These are phyloP conservation scores for Rutstroemia sydowiana DNA, from an alignment of 2,329 filamentous ascomycete genomes.

Conservation along the genomic window DNA sequence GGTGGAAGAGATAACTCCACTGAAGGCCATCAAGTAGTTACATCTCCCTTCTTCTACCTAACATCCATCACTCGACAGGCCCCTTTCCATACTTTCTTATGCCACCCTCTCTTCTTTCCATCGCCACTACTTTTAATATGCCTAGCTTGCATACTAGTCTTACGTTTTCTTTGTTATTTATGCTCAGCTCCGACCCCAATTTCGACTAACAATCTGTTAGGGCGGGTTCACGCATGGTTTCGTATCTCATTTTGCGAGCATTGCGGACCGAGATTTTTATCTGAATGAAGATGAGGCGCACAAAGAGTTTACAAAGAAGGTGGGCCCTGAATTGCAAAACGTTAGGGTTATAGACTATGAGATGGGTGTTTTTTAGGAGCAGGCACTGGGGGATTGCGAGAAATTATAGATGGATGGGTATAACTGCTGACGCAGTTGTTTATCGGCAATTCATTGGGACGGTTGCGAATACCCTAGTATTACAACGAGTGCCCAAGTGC, in stretches of 20 bases:
- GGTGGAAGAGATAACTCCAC: constrained; percentile 56
- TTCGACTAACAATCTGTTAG: constrained; percentile 30
- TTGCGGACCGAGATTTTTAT: constrained; percentile 62
- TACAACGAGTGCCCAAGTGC: no score
- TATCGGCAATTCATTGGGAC: no score
- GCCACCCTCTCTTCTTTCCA: no score
- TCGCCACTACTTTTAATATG: neutral
- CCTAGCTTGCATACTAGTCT: no score
- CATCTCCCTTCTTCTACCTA: constrained; percentile 1
- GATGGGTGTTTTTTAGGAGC: constrained; percentile 39
- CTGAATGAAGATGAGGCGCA: constrained; percentile 57
- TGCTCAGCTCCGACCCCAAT: neutral
- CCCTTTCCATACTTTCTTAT: neutral
- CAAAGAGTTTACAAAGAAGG: constrained; percentile 47
- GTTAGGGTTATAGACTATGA: constrained; percentile 54
- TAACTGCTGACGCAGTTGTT: no score
- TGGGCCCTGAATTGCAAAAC: constrained; percentile 42
- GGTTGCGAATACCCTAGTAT: no score
- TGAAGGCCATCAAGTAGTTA: constrained; percentile 50
- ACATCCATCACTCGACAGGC: neutral
- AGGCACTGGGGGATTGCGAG: neutral
- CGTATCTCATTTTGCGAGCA: constrained; percentile 56
- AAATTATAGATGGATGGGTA: neutral
- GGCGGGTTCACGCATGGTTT: constrained; percentile 62
- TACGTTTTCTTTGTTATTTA: no score